A percentile compares a stretch with the other conserved stretches of the same genome.
Evolutionary conservation across 345 rosid species (phyloP).

Genomic region (Jatropha curcas): DNA sequence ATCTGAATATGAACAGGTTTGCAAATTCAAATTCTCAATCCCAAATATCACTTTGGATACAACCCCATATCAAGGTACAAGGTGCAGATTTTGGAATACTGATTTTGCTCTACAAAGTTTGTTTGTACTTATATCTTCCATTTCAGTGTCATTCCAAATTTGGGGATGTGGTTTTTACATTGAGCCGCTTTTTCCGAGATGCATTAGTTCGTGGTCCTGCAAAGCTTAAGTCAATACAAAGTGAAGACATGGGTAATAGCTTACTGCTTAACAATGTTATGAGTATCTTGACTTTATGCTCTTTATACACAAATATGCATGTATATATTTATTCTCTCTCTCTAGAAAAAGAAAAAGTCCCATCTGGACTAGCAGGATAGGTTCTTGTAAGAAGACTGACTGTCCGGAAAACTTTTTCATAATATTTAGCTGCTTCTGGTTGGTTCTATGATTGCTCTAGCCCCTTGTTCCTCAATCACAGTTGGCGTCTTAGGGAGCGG

Average conservation of each 20-base stretch:
- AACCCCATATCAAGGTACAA: constrained; percentile 76
- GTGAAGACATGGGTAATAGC: constrained; percentile 46
- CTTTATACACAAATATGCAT: no score
- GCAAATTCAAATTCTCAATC: constrained; percentile 66
- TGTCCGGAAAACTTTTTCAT: no score
- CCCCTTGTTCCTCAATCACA: not conserved
- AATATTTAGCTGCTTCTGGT: not conserved
- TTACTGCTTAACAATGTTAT: constrained; percentile 20
- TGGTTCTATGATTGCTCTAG: not conserved
- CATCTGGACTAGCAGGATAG: no score
- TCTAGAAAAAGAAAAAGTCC: no score
- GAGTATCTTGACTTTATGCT: not conserved
- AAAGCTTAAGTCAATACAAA: constrained; percentile 38
- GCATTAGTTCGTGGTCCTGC: constrained; percentile 36
- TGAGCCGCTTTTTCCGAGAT: constrained; percentile 87
- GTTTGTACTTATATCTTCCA: constrained; percentile 8
- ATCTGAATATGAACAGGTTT: constrained; percentile 58
- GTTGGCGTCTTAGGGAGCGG: not conserved
- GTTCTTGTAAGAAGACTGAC: no score
- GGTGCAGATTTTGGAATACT: constrained; percentile 16
- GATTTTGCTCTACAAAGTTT: constrained; percentile 16
- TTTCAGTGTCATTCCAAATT: constrained; percentile 79
- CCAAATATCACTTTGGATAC: constrained; percentile 89
- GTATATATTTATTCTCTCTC: no score
- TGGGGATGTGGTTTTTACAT: constrained; percentile 76